Percentiles rank a stretch among this genome's conserved stretches.
Conservation (phyloP, 192 early-diverging fungal genomes). For the Coemansia sp. region DNA sequence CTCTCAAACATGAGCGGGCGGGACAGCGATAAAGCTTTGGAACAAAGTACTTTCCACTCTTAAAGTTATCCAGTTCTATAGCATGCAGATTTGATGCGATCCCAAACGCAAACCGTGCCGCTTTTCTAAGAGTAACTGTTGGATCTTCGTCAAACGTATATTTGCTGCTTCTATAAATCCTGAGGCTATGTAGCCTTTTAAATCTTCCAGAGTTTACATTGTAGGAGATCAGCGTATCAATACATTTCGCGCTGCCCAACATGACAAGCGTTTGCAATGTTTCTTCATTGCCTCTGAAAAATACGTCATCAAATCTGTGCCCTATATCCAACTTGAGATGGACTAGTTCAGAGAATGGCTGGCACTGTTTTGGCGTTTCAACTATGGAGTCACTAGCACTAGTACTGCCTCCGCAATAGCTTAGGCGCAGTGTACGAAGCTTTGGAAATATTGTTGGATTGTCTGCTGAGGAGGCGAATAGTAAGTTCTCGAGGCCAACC, state of each 20-base stretch:
- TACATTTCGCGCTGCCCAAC: neutral
- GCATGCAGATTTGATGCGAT: neutral
- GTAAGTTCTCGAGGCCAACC: neutral
- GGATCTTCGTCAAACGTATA: neutral
- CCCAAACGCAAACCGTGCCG: neutral
- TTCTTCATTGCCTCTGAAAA: constrained; percentile 10
- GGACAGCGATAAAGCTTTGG: neutral
- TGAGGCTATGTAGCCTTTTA: neutral
- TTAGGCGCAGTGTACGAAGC: neutral
- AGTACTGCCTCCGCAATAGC: neutral
- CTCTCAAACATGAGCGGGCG: neutral
- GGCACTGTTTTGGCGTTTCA: neutral
- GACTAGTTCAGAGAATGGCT: neutral
- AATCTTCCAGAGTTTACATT: neutral
- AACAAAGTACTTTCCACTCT: neutral
- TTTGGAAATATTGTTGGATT: neutral
- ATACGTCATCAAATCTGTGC: constrained; percentile 3
- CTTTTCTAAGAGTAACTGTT: neutral
- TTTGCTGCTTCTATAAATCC: neutral
- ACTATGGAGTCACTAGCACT: neutral
- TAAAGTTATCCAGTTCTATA: neutral
- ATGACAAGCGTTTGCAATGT: constrained; percentile 10
- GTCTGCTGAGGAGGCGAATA: neutral
- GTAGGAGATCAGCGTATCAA: neutral
- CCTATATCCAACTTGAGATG: constrained; percentile 4